Evolutionary conservation across 768 basidiomycete species (phyloP).

Genomic region (Amanita jacksonii): DNA sequence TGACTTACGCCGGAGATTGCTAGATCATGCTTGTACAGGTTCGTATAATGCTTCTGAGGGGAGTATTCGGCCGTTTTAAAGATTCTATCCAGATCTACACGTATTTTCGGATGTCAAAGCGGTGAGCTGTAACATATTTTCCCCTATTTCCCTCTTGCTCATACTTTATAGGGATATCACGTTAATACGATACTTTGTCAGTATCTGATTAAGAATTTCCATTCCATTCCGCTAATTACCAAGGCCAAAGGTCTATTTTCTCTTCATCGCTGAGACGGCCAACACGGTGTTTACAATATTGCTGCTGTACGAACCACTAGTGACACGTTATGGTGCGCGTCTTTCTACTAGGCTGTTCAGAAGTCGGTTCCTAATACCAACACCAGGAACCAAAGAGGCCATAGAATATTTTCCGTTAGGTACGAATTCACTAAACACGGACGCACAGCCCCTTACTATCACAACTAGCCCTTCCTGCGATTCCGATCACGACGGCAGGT

Average conservation of each 20-base stretch:
- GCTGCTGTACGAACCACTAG: slow-evolving; percentile 30
- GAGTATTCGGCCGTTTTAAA: slow-evolving; percentile 5
- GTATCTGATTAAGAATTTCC: neutral
- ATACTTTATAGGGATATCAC: slow-evolving; percentile 16
- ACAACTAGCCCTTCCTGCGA: slow-evolving; percentile 10
- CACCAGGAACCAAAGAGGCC: slow-evolving; percentile 14
- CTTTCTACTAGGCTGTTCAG: too few relatives aligned
- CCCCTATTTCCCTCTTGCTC: neutral
- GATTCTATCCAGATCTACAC: slow-evolving; percentile 22
- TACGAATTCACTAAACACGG: slow-evolving; percentile 6
- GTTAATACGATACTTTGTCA: slow-evolving; percentile 26
- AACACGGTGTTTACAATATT: slow-evolving; percentile 28
- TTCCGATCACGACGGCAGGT: slow-evolving; percentile 26
- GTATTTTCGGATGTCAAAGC: slow-evolving; percentile 29
- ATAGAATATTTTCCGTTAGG: slow-evolving; percentile 20
- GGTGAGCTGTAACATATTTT: slow-evolving; percentile 13
- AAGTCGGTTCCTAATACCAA: neutral
- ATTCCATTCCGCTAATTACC: neutral
- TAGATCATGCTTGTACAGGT: slow-evolving; percentile 23
- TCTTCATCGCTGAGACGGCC: slow-evolving; percentile 25
- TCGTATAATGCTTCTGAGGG: neutral
- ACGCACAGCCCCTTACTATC: neutral
- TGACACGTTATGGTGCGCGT: slow-evolving; percentile 25
- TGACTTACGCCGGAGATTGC: slow-evolving; percentile 16
- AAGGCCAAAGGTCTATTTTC: slow-evolving; percentile 12